phyloP scores from a whole-genome alignment of 257 asterid genomes.

The Solanum microdontum region DNA sequence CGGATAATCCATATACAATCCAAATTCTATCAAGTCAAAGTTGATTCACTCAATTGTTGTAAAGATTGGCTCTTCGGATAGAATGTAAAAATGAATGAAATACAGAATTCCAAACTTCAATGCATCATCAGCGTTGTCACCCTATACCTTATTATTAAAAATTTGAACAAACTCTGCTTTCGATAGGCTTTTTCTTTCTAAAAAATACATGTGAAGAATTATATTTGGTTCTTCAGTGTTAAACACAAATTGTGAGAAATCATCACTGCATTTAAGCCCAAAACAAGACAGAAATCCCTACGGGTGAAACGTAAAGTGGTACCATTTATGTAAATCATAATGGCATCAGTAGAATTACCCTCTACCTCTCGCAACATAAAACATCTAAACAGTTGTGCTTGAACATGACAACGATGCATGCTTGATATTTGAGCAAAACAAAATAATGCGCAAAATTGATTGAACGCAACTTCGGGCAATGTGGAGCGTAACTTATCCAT shows the following conservation, averaged over 20 bases:
- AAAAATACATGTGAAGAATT: background rate
- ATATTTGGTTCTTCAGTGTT: too few relatives aligned
- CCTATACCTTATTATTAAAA: background rate
- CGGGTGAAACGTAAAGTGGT: background rate
- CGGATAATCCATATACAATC: background rate
- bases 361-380: too few relatives aligned
- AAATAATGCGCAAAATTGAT: too few relatives aligned
- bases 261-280: background rate
- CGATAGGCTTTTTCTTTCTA: too few relatives aligned
- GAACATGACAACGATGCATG: too few relatives aligned
- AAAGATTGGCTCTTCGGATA: background rate
- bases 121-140: background rate
- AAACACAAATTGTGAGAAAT: background rate
- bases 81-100: background rate
- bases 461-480: too few relatives aligned
- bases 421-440: too few relatives aligned
- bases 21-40: background rate
- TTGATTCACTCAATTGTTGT: background rate
- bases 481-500: too few relatives aligned
- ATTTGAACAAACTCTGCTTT: background rate
- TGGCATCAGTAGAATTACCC: background rate
- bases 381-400: too few relatives aligned
- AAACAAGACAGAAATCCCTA: too few relatives aligned
- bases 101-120: background rate
- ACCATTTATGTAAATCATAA: background rate